Conservation (phyloP, 495 filamentous ascomycete genomes). For the Xylaria grammica region DNA sequence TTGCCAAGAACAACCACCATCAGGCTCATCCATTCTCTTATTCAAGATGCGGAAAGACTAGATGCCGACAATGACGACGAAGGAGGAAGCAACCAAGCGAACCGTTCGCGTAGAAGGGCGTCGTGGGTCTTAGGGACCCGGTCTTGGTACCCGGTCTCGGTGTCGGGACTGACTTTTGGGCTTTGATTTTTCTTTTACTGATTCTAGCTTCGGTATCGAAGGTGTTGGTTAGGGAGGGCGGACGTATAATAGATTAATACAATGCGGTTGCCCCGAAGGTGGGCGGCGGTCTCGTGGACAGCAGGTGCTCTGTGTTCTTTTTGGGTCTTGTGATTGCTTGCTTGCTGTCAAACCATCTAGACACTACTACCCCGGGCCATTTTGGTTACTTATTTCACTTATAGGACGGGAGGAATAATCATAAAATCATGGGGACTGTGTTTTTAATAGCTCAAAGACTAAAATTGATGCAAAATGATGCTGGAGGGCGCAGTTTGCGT, state of each 20-base stretch:
- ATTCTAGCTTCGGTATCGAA: constrained; percentile 9
- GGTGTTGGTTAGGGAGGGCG: constrained; percentile 15
- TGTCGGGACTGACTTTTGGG: neutral
- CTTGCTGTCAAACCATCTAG: constrained; percentile 9
- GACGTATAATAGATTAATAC: constrained; percentile 4
- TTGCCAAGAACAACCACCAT: constrained; percentile 51
- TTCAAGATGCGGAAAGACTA: neutral
- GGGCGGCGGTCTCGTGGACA: constrained; percentile 10
- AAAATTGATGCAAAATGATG: constrained; percentile 6
- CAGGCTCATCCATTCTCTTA: constrained; percentile 53
- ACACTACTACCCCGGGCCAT: constrained; percentile 13
- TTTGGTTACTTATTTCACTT: neutral
- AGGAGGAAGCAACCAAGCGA: neutral
- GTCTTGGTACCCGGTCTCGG: constrained; percentile 6
- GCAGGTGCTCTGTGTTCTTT: constrained; percentile 11
- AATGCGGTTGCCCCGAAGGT: neutral
- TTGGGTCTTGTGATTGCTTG: constrained; percentile 20
- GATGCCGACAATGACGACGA: neutral
- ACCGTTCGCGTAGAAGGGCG: constrained; percentile 14
- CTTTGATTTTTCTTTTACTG: constrained; percentile 11
- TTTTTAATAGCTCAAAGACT: neutral
- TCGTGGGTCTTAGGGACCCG: constrained; percentile 13
- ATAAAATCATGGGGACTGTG: neutral
- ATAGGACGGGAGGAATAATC: neutral
- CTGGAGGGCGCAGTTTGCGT: neutral